Conservation (phyloP, 2,329 filamentous ascomycete species). For the Botryotinia convoluta region DNA sequence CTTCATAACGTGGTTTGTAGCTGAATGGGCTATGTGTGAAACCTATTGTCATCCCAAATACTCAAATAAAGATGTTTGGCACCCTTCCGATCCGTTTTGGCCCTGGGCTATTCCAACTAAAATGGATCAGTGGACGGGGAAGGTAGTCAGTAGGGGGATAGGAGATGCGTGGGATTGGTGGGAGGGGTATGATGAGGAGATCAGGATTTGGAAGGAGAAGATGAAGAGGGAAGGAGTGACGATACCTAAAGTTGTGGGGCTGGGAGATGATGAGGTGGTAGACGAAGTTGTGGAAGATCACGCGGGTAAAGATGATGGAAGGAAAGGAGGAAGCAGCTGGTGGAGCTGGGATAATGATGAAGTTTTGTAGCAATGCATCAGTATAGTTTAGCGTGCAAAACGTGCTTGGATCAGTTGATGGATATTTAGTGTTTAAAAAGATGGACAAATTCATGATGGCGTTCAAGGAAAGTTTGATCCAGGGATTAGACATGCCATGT, state of each 20-base stretch:
- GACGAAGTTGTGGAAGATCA: background rate
- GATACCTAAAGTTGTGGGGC: background rate
- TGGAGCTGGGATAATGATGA: constrained; percentile 15
- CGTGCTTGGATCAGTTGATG: constrained; percentile 1
- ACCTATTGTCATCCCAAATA: constrained; percentile 53
- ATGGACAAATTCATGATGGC: background rate
- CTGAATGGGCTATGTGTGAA: constrained; percentile 54
- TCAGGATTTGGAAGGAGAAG: constrained; percentile 6
- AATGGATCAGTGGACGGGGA: constrained; percentile 55
- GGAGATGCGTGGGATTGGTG: constrained; percentile 13
- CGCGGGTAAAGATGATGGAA: background rate
- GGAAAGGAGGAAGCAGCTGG: background rate
- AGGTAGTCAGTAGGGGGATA: constrained; percentile 22
- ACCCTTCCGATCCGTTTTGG: constrained; percentile 57
- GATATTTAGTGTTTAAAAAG: constrained; percentile 1
- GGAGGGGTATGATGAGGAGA: constrained; percentile 7
- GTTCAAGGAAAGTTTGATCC: background rate
- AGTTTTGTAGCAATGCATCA: background rate
- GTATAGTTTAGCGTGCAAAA: background rate
- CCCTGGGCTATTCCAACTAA: constrained; percentile 61
- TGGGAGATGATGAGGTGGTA: background rate
- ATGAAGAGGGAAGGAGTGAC: background rate
- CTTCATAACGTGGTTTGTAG: constrained; percentile 50
- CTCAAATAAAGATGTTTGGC: constrained; percentile 49
- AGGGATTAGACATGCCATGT: background rate